These are phyloP conservation scores for Monosporascus sp. DNA, from an alignment of 2,329 filamentous ascomycete genomes.

Conservation along the genomic window DNA sequence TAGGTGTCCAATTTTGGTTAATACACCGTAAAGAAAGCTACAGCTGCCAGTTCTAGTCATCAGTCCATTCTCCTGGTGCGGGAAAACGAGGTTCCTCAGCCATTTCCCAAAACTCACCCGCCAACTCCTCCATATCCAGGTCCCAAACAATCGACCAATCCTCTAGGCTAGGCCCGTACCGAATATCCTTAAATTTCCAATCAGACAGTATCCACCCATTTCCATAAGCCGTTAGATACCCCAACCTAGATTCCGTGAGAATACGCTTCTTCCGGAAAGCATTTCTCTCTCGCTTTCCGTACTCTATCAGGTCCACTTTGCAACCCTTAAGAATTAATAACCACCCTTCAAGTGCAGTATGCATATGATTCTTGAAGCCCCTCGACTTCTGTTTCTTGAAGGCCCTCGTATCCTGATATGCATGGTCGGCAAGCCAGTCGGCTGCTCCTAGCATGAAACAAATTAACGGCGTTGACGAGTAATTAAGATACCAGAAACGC, in stretches of 20 bases:
- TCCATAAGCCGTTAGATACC: fast-evolving
- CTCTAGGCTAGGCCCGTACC: not conserved
- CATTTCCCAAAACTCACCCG: not conserved
- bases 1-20: too few relatives aligned
- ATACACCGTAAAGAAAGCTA: too few relatives aligned
- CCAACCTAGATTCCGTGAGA: too few relatives aligned
- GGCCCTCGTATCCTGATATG: fast-evolving
- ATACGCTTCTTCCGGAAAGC: not conserved
- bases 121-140: not conserved
- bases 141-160: not conserved
- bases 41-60: not conserved
- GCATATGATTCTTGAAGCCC: not conserved
- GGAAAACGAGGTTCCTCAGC: not conserved
- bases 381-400: fast-evolving
- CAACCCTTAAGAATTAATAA: not conserved
- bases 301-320: not conserved
- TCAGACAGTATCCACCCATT: fast-evolving
- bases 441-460: not conserved
- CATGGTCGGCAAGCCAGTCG: fast-evolving
- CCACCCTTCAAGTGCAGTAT: not conserved
- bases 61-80: not conserved
- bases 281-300: not conserved
- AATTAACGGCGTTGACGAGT: not conserved
- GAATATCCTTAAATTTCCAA: not conserved
- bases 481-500: not conserved